These are phyloP conservation scores for Boletus reticulatus DNA, from an alignment of 768 basidiomycete genomes.

Conservation along the genomic window DNA sequence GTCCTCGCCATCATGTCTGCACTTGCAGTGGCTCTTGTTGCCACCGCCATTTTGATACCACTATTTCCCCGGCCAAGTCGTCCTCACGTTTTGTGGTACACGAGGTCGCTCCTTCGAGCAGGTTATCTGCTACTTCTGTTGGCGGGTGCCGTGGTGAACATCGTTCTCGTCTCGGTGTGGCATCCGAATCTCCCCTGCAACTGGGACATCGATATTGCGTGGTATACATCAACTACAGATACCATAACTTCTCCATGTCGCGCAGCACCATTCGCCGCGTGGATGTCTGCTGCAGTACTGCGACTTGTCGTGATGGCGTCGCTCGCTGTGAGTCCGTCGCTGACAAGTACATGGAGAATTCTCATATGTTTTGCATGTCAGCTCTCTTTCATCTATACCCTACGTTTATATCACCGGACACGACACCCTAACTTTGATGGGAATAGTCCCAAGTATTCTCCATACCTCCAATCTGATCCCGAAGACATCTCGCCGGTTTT, in stretches of 20 bases:
- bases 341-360: not conserved
- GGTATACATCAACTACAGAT: conserved; percentile 44
- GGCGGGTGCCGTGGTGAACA: conserved; percentile 51
- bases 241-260: conserved; percentile 17
- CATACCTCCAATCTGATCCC: conserved; percentile 21
- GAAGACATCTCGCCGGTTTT: conserved; percentile 19
- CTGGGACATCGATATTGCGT: conserved; percentile 66
- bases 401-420: conserved; percentile 13
- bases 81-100: conserved; percentile 8
- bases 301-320: conserved; percentile 53
- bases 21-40: conserved; percentile 20
- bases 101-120: conserved; percentile 34
- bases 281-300: conserved; percentile 52
- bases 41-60: conserved; percentile 41
- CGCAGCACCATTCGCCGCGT: conserved; percentile 40
- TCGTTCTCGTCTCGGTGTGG: conserved; percentile 56
- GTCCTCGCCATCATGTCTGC: conserved; percentile 25
- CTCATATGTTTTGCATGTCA: not conserved
- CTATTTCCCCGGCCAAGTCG: conserved; percentile 29
- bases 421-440: conserved; percentile 18
- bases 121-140: conserved; percentile 48
- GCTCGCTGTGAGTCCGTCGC: conserved; percentile 47
- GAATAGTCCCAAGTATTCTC: conserved; percentile 9
- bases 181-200: conserved; percentile 49
- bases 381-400: conserved; percentile 22